phyloP scores from a whole-genome alignment of 78 protist species.

The Blattamonas nauphoetae region DNA sequence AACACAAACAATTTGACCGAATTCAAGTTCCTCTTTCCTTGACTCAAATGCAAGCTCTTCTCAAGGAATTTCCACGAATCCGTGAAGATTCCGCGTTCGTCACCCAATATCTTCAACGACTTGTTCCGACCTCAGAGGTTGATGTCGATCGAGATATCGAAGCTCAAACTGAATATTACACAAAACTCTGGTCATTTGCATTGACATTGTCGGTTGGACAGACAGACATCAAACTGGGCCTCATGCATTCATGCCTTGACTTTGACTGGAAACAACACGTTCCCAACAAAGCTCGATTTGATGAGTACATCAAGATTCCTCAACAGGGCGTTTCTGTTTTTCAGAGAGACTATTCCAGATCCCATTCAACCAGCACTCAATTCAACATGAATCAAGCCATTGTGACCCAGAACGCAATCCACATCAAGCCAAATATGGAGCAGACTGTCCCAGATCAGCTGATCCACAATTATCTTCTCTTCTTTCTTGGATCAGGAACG shows the following conservation, averaged over 20 bases:
- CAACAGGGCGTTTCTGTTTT: background rate
- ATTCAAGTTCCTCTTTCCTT: no score
- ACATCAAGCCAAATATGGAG: no score
- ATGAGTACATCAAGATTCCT: background rate
- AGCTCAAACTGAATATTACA: background rate
- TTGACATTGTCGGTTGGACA: background rate
- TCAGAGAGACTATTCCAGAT: background rate
- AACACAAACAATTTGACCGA: no score
- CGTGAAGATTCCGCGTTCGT: background rate
- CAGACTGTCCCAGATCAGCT: background rate
- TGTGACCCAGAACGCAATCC: background rate
- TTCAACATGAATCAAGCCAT: background rate
- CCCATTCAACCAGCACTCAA: no score
- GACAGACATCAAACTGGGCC: background rate
- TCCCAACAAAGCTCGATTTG: background rate
- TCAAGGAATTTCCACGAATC: background rate
- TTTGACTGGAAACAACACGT: background rate
- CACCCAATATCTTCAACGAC: background rate
- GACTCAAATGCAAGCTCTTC: background rate
- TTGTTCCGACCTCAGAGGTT: background rate
- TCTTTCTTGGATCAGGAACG: background rate
- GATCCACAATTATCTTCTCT: background rate
- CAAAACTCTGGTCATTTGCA: background rate
- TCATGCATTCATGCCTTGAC: background rate
- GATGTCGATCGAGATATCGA: background rate